These are phyloP conservation scores for Botryosphaeria dothidea DNA, from an alignment of 2,329 filamentous ascomycete species.

Conservation along the genomic window DNA sequence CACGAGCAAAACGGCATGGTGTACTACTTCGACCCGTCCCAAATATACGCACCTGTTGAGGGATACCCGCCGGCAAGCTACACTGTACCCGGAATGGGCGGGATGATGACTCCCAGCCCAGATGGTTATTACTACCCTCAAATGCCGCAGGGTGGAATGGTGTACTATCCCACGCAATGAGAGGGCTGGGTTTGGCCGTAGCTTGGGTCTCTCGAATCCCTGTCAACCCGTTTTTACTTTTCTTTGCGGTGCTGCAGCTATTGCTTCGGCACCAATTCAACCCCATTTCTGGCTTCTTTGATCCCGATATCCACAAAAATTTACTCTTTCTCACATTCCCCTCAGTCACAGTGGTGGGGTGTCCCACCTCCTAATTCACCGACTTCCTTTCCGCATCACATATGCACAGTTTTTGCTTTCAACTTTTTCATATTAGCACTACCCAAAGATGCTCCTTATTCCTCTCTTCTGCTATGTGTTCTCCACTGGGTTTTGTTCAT, in stretches of 20 bases:
- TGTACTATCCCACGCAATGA: conserved; percentile 60
- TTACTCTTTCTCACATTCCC: conserved; percentile 3
- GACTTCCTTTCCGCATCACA: neutral
- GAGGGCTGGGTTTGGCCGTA: neutral
- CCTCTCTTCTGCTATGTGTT: neutral
- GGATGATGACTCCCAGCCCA: conserved; percentile 70
- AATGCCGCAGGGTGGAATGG: conserved; percentile 43
- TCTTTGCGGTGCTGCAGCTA: neutral
- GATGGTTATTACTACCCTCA: conserved; percentile 59
- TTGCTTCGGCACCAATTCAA: neutral
- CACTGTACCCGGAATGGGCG: conserved; percentile 66
- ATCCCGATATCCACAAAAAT: conserved; percentile 13
- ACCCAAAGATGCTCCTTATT: conserved; percentile 9
- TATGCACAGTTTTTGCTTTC: neutral
- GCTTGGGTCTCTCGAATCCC: conserved; percentile 7
- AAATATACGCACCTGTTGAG: conserved; percentile 54
- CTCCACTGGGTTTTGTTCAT: neutral
- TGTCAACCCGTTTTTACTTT: neutral
- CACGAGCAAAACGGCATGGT: conserved; percentile 96
- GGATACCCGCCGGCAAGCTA: conserved; percentile 49
- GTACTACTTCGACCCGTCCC: conserved; percentile 86
- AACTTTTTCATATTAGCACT: neutral
- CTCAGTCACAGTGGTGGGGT: neutral
- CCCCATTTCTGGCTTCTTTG: neutral
- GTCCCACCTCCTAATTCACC: conserved; percentile 3